A percentile compares a stretch with the other conserved stretches of the same genome.
These are phyloP conservation scores for Triangularia verruculosa DNA, from an alignment of 2,329 filamentous ascomycete species.

Conservation along the genomic window DNA sequence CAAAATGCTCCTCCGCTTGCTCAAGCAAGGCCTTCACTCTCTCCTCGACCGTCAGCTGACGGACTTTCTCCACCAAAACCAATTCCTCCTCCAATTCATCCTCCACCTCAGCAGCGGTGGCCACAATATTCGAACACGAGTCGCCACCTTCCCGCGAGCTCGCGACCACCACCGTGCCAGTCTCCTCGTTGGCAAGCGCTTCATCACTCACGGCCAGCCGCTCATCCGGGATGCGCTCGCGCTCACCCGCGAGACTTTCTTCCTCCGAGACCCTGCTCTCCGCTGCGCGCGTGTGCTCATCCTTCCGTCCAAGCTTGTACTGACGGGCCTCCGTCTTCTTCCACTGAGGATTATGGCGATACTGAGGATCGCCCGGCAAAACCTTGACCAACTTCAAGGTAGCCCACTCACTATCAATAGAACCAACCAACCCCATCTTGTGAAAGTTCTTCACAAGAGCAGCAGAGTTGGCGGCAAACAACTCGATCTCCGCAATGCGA, in stretches of 20 bases:
- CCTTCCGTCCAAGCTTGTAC: neutral
- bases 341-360: neutral
- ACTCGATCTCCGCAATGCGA: constrained; percentile 10
- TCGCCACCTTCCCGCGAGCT: no score
- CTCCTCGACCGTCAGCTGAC: neutral
- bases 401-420: neutral
- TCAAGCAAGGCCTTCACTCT: neutral
- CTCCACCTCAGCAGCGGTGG: neutral
- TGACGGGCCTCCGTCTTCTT: neutral
- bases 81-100: no score
- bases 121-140: neutral
- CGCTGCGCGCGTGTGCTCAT: neutral
- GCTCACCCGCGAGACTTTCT: neutral
- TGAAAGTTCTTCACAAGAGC: neutral
- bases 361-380: neutral
- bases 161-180: neutral
- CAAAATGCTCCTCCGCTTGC: neutral
- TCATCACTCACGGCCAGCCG: neutral
- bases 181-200: neutral
- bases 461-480: constrained; percentile 13
- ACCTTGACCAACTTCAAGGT: neutral
- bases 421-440: neutral
- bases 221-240: neutral
- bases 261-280: neutral
- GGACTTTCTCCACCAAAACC: neutral